Percentiles rank a stretch among this genome's conserved stretches.
Evolutionary conservation across 441 rosid genomes (phyloP).

Genomic region (Theobroma grandiflorum): DNA sequence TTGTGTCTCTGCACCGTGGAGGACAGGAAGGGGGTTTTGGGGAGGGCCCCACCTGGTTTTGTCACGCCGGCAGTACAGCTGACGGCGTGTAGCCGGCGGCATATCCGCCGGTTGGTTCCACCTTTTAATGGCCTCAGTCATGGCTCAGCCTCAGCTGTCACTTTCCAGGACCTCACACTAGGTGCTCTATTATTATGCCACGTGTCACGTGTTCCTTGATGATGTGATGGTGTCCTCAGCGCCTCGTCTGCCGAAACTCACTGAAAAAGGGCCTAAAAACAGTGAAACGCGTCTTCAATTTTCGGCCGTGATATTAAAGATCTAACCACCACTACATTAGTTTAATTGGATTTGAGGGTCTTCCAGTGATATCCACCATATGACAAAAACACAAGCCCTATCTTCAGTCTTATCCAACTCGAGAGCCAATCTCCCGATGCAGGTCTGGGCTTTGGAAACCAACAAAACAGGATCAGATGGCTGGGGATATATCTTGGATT

Average conservation of each 20-base stretch:
- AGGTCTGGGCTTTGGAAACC: slow-evolving; percentile 18
- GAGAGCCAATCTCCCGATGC: not conserved
- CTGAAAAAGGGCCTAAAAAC: not conserved
- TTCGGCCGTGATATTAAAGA: not conserved
- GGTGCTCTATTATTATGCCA: not conserved
- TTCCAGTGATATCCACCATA: not conserved
- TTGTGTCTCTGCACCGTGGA: not conserved
- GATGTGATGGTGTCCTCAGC: slow-evolving; percentile 3
- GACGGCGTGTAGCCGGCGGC: not conserved
- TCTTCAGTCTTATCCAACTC: not conserved
- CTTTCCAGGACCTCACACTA: not conserved
- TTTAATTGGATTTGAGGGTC: too few species aligned
- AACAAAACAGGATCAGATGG: slow-evolving; percentile 32
- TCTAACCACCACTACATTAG: not conserved
- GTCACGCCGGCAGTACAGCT: not conserved
- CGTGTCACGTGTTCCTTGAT: not conserved
- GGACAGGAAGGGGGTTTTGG: not conserved
- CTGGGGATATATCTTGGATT: slow-evolving; percentile 29
- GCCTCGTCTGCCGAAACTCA: not conserved
- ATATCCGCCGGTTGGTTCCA: not conserved
- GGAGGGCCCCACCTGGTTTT: not conserved
- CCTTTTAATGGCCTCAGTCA: not conserved
- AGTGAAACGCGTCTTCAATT: not conserved
- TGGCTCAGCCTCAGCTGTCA: not conserved
- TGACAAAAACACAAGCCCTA: not conserved